Evolutionary conservation across 805 yeast genomes (phyloP), one percentile per base, ranked within the genome.

Genomic region (Scheffersomyces spartinae): DNA sequence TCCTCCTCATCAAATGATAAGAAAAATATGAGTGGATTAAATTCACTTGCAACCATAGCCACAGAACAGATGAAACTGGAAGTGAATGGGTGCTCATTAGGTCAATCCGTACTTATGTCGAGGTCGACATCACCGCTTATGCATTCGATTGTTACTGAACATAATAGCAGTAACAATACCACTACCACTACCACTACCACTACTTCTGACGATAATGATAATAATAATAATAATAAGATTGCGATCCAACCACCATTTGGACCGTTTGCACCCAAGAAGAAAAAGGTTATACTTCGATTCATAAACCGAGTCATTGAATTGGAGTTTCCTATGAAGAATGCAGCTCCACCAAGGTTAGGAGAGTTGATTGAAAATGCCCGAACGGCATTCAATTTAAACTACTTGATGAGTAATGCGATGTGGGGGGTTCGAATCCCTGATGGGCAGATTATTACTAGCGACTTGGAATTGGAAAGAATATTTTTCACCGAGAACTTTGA

Each of bases 291-390:
- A 4, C 49, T 80, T 13, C 61, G 58, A 30, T 80, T 70, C 42
- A 62, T 69, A 9, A 55, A 66, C 6, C n/a, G 64, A 68, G 18
- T 58, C 55, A 15, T 64, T 85, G 27, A 68, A 74, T 23, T 78
- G 86, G 41, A 65, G 71, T 3, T 86, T 67, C 47, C 71, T 9
- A 62, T 72, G 4, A 49, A 61, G 24, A 69, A 72, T 34, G 70
- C 78, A 23, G 78, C 94, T 0, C 78, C 93, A 5, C 97, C 97
- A 2, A 76, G 91, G 0, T 54, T 75, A 20, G 42, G 64, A 15
- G 97, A 86, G 49, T 52, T 86, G n/a, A 39, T 84, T 8, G 81
- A 79, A 29, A 85, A 84, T 44, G 84, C 83, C 9, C 71, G 71
- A 28, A 58, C 64, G 26, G 80, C 86, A 13, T 86, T 86, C 47